Percentiles rank a stretch among this genome's conserved stretches.
Evolutionary conservation across 2,329 filamentous ascomycete species (phyloP).

Genomic region (Ophiostoma himal-ulmi): DNA sequence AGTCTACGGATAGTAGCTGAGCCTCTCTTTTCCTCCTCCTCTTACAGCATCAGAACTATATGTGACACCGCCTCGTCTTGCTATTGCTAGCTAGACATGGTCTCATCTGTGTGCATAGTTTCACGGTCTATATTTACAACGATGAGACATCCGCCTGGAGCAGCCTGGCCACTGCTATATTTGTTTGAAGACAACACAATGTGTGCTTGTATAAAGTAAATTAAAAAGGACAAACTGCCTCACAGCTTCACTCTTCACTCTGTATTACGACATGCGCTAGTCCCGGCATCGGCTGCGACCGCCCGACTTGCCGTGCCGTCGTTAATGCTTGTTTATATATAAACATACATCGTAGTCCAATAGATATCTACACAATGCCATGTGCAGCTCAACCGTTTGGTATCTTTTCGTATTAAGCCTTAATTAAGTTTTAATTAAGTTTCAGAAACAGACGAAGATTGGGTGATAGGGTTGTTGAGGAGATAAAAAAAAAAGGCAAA

Average conservation of each 20-base stretch:
- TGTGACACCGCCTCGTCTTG: background rate
- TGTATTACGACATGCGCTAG: constrained; percentile 12
- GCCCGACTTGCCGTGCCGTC: constrained; percentile 5
- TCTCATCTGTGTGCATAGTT: background rate
- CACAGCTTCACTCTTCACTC: background rate
- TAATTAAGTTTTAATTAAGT: too few species aligned
- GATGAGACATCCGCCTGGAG: background rate
- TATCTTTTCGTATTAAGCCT: too few species aligned
- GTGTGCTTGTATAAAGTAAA: too few species aligned
- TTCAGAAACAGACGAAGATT: too few species aligned
- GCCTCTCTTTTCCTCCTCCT: background rate
- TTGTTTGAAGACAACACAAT: background rate
- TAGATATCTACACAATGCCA: background rate
- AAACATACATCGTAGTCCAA: background rate
- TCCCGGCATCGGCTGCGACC: constrained; percentile 13
- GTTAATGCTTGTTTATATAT: too few species aligned
- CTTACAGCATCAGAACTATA: background rate
- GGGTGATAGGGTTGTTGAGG: background rate
- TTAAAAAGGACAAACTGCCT: background rate
- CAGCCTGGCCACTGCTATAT: background rate
- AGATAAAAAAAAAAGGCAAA: too few species aligned
- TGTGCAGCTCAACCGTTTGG: constrained; percentile 4
- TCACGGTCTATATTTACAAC: background rate
- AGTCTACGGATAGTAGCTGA: too few species aligned
- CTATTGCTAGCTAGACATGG: background rate